Conservation (phyloP, 352 stramenopile species). For the Globisporangium cylindrosporum region DNA sequence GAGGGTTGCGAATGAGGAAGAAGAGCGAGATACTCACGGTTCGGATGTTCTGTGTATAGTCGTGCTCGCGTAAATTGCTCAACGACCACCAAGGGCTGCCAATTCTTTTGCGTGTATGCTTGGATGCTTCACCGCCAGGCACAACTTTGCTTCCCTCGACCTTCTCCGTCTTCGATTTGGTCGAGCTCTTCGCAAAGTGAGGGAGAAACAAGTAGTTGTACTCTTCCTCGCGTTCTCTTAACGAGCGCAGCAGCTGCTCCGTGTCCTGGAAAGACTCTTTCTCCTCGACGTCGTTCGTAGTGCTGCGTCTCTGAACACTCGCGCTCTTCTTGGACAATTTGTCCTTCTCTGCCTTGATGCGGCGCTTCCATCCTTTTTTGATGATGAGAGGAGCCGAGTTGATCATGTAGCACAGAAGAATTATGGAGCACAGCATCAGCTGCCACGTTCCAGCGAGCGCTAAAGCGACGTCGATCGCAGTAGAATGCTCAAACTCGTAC, state of each 20-base stretch:
- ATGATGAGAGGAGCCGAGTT: slow-evolving; percentile 67
- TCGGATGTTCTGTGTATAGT: slow-evolving; percentile 9
- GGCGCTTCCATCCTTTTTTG: slow-evolving; percentile 67
- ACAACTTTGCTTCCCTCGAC: neutral
- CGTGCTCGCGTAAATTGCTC: neutral
- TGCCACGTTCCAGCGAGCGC: slow-evolving; percentile 50
- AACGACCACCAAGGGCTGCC: too few species aligned
- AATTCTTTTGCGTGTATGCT: neutral
- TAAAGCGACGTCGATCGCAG: slow-evolving; percentile 35
- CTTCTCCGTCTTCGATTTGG: too few species aligned
- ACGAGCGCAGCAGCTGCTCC: slow-evolving; percentile 50
- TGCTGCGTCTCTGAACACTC: slow-evolving; percentile 22
- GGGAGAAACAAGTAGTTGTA: slow-evolving; percentile 58
- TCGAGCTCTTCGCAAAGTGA: too few species aligned
- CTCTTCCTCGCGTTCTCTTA: slow-evolving; percentile 59
- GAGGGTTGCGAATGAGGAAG: slow-evolving; percentile 50
- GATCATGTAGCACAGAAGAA: slow-evolving; percentile 58
- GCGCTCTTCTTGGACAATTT: slow-evolving; percentile 43
- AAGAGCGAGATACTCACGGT: slow-evolving; percentile 44
- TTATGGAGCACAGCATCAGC: slow-evolving; percentile 42
- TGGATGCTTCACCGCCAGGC: neutral
- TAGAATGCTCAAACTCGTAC: slow-evolving; percentile 18
- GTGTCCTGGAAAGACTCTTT: slow-evolving; percentile 64
- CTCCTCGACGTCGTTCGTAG: slow-evolving; percentile 27
- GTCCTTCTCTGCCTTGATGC: slow-evolving; percentile 38